Conservation (phyloP, 495 filamentous ascomycete species). For the Tuber borchii region DNA sequence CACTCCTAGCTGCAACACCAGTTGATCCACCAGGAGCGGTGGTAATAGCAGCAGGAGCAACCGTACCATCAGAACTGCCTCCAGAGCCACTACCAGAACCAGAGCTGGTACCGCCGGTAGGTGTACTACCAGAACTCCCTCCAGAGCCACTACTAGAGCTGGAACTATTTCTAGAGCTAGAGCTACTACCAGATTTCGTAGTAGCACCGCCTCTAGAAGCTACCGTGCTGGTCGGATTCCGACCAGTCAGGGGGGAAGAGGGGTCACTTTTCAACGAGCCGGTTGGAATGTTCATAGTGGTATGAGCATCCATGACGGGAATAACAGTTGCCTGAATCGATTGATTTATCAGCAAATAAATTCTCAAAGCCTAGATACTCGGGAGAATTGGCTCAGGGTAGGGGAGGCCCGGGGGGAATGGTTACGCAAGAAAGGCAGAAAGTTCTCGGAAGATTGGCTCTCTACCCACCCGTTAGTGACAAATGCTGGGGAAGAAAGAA, state of each 20-base stretch:
- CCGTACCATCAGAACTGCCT: background rate
- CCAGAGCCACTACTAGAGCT: no score
- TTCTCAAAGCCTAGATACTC: background rate
- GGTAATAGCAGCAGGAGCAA: background rate
- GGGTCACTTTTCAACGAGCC: background rate
- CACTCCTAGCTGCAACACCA: background rate
- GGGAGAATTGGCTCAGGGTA: background rate
- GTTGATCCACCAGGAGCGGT: background rate
- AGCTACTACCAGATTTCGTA: background rate
- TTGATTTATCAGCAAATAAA: background rate
- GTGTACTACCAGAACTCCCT: background rate
- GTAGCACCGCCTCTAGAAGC: background rate
- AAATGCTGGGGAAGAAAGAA: background rate
- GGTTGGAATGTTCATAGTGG: background rate
- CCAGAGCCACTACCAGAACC: background rate
- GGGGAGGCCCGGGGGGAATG: no score
- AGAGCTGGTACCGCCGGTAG: background rate
- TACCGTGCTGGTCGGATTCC: background rate
- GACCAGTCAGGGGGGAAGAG: background rate
- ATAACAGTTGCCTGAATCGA: background rate
- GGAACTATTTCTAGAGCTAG: no score
- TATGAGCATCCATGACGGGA: fast-evolving
- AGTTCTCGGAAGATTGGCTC: background rate
- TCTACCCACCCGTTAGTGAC: background rate
- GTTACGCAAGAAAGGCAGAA: no score